Evolutionary conservation across 495 filamentous ascomycete genomes (phyloP), one percentile per base, ranked within the genome.

Genomic region (Trichoderma erinaceum): DNA sequence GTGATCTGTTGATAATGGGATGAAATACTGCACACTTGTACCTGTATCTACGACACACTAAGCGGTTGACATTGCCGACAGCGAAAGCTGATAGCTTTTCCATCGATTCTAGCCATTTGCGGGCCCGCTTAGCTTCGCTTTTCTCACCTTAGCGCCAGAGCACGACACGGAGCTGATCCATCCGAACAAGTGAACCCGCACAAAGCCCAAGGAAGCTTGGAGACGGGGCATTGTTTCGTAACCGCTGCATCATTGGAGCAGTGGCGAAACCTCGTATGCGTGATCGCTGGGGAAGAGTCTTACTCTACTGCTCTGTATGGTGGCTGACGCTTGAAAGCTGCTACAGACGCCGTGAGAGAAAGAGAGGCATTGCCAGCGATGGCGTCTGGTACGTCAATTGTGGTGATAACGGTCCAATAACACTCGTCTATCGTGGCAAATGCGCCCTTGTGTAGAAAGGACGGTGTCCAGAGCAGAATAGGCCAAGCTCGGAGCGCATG

Each of bases 191-290:
- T 46, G 5, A 38, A 46, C 48, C 48, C 48, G 21, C 48, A 52
- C 48, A 52, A 46, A 38, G 35, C 35, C 35, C 35, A 38, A 29
- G 29, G 4, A 29, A 29, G 29, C 29, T 29, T 29, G 35, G 5
- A 38, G 18, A 23, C 21, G 48, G 48, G 48, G 7, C 4, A 29
- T 11, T 11, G 56, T 61, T 61, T 61, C 56, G 56, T n/a, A 32
- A 25, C 11, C 50, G 56, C 56, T n/a, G n/a, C 50, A 23, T 56
- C 44, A n/a, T 61, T 61, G 56, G 56, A 61, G 56, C 25, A 61
- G 27, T 32, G 25, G 56, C 56, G 56, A 61, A 61, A 61, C 56
- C 10, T 7, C 15, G 56, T 18, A 13, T 61, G 56, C 56, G 8
- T 61, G 56, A 32, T 8, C 25, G 27, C 25, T 61, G 12, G 11